Conservation (phyloP, 768 basidiomycete species). For the Leucocoprinus birnbaumii region DNA sequence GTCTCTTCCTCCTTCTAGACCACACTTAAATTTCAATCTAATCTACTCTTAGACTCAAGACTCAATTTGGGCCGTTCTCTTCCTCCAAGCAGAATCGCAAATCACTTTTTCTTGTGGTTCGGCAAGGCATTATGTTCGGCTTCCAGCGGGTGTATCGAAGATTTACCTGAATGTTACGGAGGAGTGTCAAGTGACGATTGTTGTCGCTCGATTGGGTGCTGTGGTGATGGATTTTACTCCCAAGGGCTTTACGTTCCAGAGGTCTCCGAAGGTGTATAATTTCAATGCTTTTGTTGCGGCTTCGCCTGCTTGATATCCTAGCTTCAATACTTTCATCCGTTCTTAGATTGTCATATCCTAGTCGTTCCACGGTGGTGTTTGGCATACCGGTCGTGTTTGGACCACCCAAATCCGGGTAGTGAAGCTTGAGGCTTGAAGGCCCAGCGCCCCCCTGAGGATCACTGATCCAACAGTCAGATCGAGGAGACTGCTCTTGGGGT, state of each 20-base stretch:
- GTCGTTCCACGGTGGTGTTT: no score
- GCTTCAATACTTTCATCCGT: no score
- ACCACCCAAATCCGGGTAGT: no score
- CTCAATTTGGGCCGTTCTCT: constrained; percentile 51
- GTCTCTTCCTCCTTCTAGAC: constrained; percentile 17
- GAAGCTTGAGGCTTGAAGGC: no score
- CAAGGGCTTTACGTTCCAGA: constrained; percentile 37
- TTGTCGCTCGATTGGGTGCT: constrained; percentile 28
- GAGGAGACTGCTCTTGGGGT: no score
- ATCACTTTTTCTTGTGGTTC: constrained; percentile 38
- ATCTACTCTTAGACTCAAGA: constrained; percentile 42
- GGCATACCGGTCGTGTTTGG: no score
- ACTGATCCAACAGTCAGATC: no score
- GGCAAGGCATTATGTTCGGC: constrained; percentile 21
- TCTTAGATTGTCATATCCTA: no score
- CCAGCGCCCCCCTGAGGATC: no score
- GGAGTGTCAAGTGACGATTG: constrained; percentile 18
- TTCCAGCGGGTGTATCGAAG: constrained; percentile 45
- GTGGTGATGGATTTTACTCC: constrained; percentile 37
- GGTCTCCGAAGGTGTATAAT: constrained; percentile 49
- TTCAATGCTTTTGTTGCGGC: constrained; percentile 58
- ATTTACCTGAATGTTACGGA: constrained; percentile 37
- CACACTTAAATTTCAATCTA: not conserved
- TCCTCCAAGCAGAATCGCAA: constrained; percentile 39
- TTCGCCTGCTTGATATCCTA: constrained; percentile 16